Evolutionary conservation across 2,329 filamentous ascomycete species (phyloP), one percentile per base, ranked within the genome.

Genomic region (Tolypocladium amazonense): DNA sequence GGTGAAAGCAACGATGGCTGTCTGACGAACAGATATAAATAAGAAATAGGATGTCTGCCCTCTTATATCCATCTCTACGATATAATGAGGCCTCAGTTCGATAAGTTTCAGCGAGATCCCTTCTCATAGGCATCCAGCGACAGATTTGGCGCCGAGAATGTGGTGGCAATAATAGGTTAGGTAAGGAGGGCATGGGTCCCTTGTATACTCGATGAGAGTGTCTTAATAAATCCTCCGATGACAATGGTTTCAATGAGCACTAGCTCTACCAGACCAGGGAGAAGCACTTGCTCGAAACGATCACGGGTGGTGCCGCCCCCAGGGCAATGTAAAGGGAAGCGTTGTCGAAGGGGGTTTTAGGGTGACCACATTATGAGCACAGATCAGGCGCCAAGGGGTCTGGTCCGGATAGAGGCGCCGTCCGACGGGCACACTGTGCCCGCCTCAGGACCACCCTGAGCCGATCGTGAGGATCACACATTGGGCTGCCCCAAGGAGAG

Each of bases 1-100:
- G 11, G 20, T 37, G 20, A 41, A 25, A 56, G 62, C 58, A 50
- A 56, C 59, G 60, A 57, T 63, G 64, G 3, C 60, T 58, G 54
- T 50, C 23, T 53, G 41, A 43, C 25, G 38, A 47, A 25, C 14
- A 41, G 33, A 47, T 4, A 25, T 33, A 52, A 50, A 20, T 11
- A 18, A 25, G 35, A 37, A 2, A 37, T 39, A 56, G 52, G 27
- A 9, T 37, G 38, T 15, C 47, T 9, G 23, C 47, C 1, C 20
- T 43, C 52, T 60, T 63, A 56, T 63, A 63, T 60, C 41, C 18
- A 52, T 41, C 8, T 54, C 41, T 23, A 20, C 9, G 23, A 8
- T 39, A 30, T 38, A 23, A 14, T 20, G 30, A 52, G 47, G 47
- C 18, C 3, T n/a, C 18, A 52, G 20, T 7, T 27, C 41, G 1